Evolutionary conservation across 192 early-diverging fungal genomes (phyloP), one percentile per base, ranked within the genome.

Genomic region (Tieghemiomyces parasiticus): DNA sequence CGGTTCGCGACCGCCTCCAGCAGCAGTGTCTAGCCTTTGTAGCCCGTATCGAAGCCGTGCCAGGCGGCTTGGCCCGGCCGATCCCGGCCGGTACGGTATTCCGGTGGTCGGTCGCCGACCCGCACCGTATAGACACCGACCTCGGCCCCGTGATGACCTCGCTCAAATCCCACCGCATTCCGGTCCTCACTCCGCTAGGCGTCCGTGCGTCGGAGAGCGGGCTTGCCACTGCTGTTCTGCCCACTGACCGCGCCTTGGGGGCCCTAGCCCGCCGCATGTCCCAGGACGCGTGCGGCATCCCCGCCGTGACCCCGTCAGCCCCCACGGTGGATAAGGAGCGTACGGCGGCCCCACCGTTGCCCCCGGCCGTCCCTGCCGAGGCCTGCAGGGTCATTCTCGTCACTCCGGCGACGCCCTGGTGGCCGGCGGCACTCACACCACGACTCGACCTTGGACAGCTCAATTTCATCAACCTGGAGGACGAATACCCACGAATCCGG

Each of bases 391-490:
- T 56, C 13, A 56, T 56, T 33, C 13, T 34, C 20, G 24, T 56
- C 20, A 56, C 31, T 1, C 54, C 9, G 16, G 54, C 29, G 29
- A 14, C 24, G 2, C 4, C 13, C 26, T 52, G 50, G 54, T 13
- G 14, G 20, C 50, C 26, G 22, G n/a, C 20, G 28, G 20, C 22
- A 14, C 2, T 25, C 50, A 26, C 14, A 0, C 50, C 20, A 52
- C 20, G 1, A 1, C 3, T 24, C 25, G 46, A 47, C 46, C 24
- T 52, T 24, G 16, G 26, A 14, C 16, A 30, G 22, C 29, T 34
- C 29, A 56, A 34, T 34, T 56, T 56, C 34, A 34, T 56, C 13
- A 56, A 56, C 34, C 20, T 56, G 31, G 16, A 14, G 16, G 54
- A 56, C 34, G 54, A 56, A 24, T 56, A 56, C 29, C 31, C 32